phyloP scores from a whole-genome alignment of 257 asterid species.

The Datura wrightii region DNA sequence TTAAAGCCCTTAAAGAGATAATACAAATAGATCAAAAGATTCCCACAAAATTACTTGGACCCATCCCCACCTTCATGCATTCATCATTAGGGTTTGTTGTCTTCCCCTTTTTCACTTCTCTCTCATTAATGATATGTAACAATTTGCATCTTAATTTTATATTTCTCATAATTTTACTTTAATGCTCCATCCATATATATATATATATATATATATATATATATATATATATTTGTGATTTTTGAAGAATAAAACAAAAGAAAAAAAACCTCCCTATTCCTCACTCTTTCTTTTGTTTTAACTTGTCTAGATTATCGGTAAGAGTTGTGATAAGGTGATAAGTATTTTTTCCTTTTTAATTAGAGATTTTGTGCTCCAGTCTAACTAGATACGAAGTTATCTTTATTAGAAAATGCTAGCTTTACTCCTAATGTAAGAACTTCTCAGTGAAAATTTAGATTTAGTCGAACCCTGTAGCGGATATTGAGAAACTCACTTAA shows the following conservation, averaged over 20 bases:
- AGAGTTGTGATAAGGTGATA: accelerated
- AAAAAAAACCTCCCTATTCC: background rate
- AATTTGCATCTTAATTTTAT: background rate
- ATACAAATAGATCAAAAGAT: conserved; percentile 49
- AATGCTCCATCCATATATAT: background rate
- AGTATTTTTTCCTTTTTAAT: background rate
- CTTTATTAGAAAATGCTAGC: too few relatives aligned
- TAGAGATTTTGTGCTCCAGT: too few relatives aligned
- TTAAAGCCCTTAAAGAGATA: background rate
- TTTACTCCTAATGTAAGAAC: too few relatives aligned
- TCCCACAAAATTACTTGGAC: conserved; percentile 54
- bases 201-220: too few relatives aligned
- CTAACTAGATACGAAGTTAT: too few relatives aligned
- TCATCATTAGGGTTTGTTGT: conserved; percentile 74
- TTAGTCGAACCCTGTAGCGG: background rate
- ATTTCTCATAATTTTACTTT: background rate
- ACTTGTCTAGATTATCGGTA: background rate
- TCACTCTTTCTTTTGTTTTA: background rate
- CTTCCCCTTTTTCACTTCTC: background rate
- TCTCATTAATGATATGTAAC: background rate
- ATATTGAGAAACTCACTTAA: background rate
- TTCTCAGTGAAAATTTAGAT: accelerated
- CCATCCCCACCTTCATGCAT: conserved; percentile 52
- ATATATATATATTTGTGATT: background rate
- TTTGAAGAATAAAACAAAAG: background rate